phyloP scores from a whole-genome alignment of 495 filamentous ascomycete genomes.

The Podospora fimiseda region DNA sequence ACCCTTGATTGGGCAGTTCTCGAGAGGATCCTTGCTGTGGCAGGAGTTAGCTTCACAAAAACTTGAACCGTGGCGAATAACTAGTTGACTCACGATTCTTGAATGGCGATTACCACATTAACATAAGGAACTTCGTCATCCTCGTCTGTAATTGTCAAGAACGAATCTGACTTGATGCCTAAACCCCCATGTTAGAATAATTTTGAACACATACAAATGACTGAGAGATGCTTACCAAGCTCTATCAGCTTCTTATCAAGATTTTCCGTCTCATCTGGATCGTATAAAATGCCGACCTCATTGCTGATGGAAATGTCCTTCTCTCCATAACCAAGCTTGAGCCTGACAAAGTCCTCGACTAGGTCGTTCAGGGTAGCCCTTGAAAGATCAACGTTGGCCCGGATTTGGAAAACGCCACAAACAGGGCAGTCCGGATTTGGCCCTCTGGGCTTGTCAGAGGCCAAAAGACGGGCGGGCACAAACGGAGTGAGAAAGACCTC shows the following conservation, averaged over 20 bases:
- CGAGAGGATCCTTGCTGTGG: slow-evolving; percentile 27
- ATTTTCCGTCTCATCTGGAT: slow-evolving; percentile 83
- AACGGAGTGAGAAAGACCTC: slow-evolving; percentile 79
- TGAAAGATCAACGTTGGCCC: slow-evolving; percentile 60
- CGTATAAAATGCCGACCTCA: slow-evolving; percentile 70
- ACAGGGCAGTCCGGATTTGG: slow-evolving; percentile 78
- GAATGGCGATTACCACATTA: slow-evolving; percentile 67
- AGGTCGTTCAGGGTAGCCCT: slow-evolving; percentile 76
- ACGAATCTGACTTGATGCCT: slow-evolving; percentile 60
- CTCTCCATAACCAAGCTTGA: slow-evolving; percentile 70
- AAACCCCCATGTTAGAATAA: slow-evolving; percentile 18
- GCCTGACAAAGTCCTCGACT: slow-evolving; percentile 63
- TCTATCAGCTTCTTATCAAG: slow-evolving; percentile 69
- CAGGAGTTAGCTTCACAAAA: slow-evolving; percentile 14
- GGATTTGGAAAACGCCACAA: slow-evolving; percentile 66
- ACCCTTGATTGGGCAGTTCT: slow-evolving; percentile 36
- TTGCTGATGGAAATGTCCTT: slow-evolving; percentile 70
- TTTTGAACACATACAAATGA: slow-evolving; percentile 6
- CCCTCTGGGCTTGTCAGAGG: slow-evolving; percentile 61
- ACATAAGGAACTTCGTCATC: slow-evolving; percentile 74
- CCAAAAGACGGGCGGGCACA: slow-evolving; percentile 65
- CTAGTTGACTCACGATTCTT: slow-evolving; percentile 39
- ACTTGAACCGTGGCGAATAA: too few relatives aligned
- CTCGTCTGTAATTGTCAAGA: slow-evolving; percentile 81
- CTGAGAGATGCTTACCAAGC: slow-evolving; percentile 49